Conservation (phyloP, 2,329 filamentous ascomycete genomes). For the Alternaria hordeiaustralica region DNA sequence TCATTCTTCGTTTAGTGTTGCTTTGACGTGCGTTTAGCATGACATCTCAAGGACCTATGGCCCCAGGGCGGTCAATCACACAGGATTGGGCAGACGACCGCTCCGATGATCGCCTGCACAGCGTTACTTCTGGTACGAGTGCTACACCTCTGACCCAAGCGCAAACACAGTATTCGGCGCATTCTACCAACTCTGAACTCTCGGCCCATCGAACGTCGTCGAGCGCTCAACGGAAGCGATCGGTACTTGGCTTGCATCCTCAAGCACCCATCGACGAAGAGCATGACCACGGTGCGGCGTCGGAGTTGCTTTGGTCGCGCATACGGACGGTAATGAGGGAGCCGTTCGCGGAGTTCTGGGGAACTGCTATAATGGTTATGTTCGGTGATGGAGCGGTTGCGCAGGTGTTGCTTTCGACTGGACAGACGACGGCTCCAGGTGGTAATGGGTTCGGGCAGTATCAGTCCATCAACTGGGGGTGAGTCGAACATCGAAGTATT, state of each 20-base stretch:
- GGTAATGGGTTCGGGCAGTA: slow-evolving; percentile 52
- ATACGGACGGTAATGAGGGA: slow-evolving; percentile 49
- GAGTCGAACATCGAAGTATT: not conserved
- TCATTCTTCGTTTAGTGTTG: not conserved
- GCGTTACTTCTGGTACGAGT: slow-evolving; percentile 15
- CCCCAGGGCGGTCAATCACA: slow-evolving; percentile 22
- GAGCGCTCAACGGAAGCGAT: slow-evolving; percentile 30
- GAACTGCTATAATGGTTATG: slow-evolving; percentile 51
- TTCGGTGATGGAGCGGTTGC: slow-evolving; percentile 55
- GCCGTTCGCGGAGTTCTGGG: slow-evolving; percentile 55
- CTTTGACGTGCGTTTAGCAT: not conserved
- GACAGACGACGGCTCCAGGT: slow-evolving; percentile 49
- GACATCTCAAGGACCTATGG: slow-evolving; percentile 20
- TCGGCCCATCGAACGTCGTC: slow-evolving; percentile 28
- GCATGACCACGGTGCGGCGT: slow-evolving; percentile 46
- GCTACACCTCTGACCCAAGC: slow-evolving; percentile 21
- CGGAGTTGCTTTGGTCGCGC: slow-evolving; percentile 48
- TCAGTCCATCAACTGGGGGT: slow-evolving; percentile 53
- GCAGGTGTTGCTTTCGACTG: slow-evolving; percentile 50
- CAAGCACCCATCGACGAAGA: slow-evolving; percentile 51
- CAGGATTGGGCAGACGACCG: slow-evolving; percentile 27
- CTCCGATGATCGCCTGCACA: slow-evolving; percentile 14
- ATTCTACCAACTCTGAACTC: slow-evolving; percentile 13
- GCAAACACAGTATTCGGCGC: slow-evolving; percentile 24
- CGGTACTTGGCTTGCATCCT: slow-evolving; percentile 48